Percentiles rank a stretch among this genome's conserved stretches.
Evolutionary conservation across 2,329 filamentous ascomycete species (phyloP).

Genomic region (Aspergillus sergii): DNA sequence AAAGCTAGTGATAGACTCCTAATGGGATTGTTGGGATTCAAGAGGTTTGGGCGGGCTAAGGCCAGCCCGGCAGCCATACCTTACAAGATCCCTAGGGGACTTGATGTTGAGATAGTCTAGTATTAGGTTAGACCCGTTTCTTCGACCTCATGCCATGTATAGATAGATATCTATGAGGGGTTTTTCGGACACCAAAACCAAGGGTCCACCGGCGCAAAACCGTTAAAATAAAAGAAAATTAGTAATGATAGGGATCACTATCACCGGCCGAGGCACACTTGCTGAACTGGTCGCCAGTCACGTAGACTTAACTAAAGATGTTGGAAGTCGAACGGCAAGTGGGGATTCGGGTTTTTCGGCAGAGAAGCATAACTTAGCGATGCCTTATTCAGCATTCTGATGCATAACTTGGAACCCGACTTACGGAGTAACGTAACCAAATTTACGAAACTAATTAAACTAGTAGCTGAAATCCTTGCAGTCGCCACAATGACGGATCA

Average conservation of each 20-base stretch:
- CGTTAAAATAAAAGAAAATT: not conserved
- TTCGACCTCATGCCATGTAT: not conserved
- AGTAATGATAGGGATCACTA: not conserved
- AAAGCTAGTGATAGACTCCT: slow-evolving; percentile 47
- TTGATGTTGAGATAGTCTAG: not conserved
- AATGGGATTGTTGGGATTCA: slow-evolving; percentile 34
- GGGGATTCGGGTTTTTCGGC: not conserved
- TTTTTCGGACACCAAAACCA: not conserved
- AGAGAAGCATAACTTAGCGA: not conserved
- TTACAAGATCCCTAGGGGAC: not conserved
- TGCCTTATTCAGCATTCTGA: not conserved
- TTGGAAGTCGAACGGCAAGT: not conserved
- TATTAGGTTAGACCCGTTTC: not conserved
- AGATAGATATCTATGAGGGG: not conserved
- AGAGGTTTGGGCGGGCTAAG: slow-evolving; percentile 18
- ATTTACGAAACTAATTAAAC: not conserved
- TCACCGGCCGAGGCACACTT: not conserved
- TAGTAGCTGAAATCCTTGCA: not conserved
- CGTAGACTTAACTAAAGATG: not conserved
- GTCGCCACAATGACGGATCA: not conserved
- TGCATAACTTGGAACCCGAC: not conserved
- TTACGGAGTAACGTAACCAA: not conserved
- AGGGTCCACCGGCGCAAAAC: not conserved
- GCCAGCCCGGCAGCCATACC: slow-evolving; percentile 2
- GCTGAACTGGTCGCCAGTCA: not conserved